Evolutionary conservation across 495 filamentous ascomycete genomes (phyloP), one percentile per base, ranked within the genome.

Genomic region (Podospora appendiculata): DNA sequence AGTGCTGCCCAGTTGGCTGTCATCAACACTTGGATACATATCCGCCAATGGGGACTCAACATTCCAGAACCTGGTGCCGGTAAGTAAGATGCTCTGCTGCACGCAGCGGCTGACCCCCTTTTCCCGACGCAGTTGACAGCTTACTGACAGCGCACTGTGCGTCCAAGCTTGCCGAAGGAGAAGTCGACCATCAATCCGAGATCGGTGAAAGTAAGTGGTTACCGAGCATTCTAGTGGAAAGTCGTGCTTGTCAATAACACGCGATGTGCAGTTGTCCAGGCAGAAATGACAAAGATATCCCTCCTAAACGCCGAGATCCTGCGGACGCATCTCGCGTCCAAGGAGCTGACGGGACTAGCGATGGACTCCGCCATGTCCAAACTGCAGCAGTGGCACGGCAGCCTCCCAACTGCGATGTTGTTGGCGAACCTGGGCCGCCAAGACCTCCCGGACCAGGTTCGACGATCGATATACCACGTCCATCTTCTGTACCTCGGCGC

Each of bases 401-500:
- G 54, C n/a, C 61, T 66, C 10, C 58, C 64, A 0, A 25, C 12
- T 1, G 9, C 53, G 32, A 56, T 64, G 45, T 56, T 44, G 9
- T 47, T 67, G 6, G 25, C 33, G 8, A 58, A 43, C 32, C 32
- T 54, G 8, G 56, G 32, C 16, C 33, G 53, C 5, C 40, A 53
- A 9, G 48, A 55, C 46, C 13, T 60, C 8, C 32, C 52, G 1
- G 16, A 39, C 6, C 38, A 48, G 16, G 56, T 58, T 1, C 56
- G 57, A 4, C 56, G 65, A 32, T 66, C 67, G 1, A 57, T 68
- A 9, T 68, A 51, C 32, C 59, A 68, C 36, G 55, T 65, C 2
- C 65, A 70, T 36, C 50, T 68, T 8, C 57, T 68, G 10, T 64
- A 68, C 40, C 58, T 65, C 12, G 67, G 67, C 6, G 60, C 67